These are phyloP conservation scores for Lathyrus oleraceus DNA, from an alignment of 306 rosid genomes.

Conservation along the genomic window DNA sequence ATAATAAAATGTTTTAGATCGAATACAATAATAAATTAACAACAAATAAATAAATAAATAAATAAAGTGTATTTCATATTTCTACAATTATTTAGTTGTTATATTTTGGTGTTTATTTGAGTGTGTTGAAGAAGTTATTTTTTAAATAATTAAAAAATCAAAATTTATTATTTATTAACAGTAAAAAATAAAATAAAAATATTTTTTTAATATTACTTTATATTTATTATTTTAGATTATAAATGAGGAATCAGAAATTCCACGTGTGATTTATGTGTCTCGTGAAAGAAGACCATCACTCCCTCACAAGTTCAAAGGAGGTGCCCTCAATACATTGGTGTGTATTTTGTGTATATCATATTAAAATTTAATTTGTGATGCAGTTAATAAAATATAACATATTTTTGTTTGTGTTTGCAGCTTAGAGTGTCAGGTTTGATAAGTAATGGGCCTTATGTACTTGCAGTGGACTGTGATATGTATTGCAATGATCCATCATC, in stretches of 20 bases:
- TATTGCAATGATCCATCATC: conserved; percentile 65
- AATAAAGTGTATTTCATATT: background rate
- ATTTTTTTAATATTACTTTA: background rate
- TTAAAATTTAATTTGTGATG: background rate
- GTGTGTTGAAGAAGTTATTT: too few species aligned
- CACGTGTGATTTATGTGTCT: conserved; percentile 40
- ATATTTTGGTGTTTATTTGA: too few species aligned
- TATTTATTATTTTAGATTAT: conserved; percentile 27
- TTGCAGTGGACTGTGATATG: conserved; percentile 72
- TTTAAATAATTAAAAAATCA: background rate
- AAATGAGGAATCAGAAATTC: conserved; percentile 19
- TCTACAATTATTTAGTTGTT: too few species aligned
- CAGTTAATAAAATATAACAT: background rate
- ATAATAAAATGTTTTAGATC: too few species aligned
- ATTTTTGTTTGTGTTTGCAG: conserved; percentile 36
- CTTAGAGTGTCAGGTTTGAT: conserved; percentile 60
- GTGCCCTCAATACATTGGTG: conserved; percentile 47
- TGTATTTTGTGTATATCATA: background rate
- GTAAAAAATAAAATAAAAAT: background rate
- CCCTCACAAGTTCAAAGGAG: conserved; percentile 48
- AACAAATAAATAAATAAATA: background rate
- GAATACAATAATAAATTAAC: too few species aligned
- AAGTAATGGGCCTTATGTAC: conserved; percentile 58
- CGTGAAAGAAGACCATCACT: conserved; percentile 49
- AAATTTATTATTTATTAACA: background rate